These are phyloP conservation scores for Yamadazyma sp. DNA, from an alignment of 1,139 yeast species.

Conservation along the genomic window DNA sequence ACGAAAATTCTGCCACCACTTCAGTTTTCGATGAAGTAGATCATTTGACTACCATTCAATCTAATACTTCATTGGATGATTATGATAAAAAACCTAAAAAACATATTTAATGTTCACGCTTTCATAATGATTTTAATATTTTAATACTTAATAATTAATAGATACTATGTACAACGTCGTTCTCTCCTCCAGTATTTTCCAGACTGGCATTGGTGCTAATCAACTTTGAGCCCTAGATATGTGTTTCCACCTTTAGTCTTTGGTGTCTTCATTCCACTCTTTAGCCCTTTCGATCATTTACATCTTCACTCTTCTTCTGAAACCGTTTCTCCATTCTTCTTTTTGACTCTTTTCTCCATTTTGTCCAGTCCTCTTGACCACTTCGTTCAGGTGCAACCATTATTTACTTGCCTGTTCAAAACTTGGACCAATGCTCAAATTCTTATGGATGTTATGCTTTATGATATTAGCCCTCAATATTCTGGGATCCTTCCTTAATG, in stretches of 20 bases:
- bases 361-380: not conserved
- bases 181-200: not conserved
- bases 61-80: constrained; percentile 16
- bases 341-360: not conserved
- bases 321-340: not conserved
- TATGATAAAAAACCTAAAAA: constrained; percentile 14
- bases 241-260: no score
- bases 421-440: constrained; percentile 56
- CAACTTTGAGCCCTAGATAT: no score
- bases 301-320: not conserved
- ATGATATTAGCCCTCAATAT: constrained; percentile 76
- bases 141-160: constrained; percentile 12
- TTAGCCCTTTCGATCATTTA: not conserved
- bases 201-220: not conserved
- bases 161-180: constrained; percentile 1
- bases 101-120: constrained; percentile 6
- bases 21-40: constrained; percentile 38
- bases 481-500: constrained; percentile 85
- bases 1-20: constrained; percentile 40
- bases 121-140: constrained; percentile 9
- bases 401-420: constrained; percentile 27
- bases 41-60: constrained; percentile 15
- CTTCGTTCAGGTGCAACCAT: constrained; percentile 2
- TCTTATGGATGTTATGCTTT: constrained; percentile 60
- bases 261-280: not conserved